Evolutionary conservation across 805 yeast genomes (phyloP).

Genomic region (Lipomyces anomalus): DNA sequence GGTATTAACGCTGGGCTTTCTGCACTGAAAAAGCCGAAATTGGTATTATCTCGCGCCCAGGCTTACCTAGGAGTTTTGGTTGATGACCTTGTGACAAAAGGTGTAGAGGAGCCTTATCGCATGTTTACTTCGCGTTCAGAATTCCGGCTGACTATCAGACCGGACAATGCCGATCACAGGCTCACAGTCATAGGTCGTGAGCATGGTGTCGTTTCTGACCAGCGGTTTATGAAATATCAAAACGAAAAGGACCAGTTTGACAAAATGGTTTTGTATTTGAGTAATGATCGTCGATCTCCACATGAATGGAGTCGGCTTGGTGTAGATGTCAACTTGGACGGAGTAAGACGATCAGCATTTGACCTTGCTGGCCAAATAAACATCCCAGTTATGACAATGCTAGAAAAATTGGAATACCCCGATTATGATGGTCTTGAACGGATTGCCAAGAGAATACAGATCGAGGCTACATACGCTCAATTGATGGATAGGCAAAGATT

Average conservation of each 20-base stretch:
- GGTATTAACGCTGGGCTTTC: slow-evolving; percentile 89
- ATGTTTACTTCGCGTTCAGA: slow-evolving; percentile 98
- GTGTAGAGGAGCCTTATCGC: slow-evolving; percentile 94
- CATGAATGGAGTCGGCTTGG: slow-evolving; percentile 53
- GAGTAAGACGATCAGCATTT: slow-evolving; percentile 57
- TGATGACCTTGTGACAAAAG: slow-evolving; percentile 91
- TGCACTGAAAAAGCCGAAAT: slow-evolving; percentile 36
- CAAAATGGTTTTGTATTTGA: slow-evolving; percentile 43
- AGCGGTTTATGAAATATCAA: slow-evolving; percentile 48
- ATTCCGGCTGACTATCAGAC: slow-evolving; percentile 79
- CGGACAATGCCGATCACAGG: slow-evolving; percentile 90
- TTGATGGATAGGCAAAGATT: slow-evolving; percentile 67
- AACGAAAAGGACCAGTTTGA: slow-evolving; percentile 44
- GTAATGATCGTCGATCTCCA: slow-evolving; percentile 45
- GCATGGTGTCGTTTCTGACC: slow-evolving; percentile 60
- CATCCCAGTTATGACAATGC: slow-evolving; percentile 24
- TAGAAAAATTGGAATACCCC: slow-evolving; percentile 35
- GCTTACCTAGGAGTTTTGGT: slow-evolving; percentile 90
- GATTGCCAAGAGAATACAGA: slow-evolving; percentile 59
- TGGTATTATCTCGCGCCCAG: slow-evolving; percentile 65
- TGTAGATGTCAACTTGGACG: slow-evolving; percentile 48
- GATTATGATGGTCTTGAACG: slow-evolving; percentile 36
- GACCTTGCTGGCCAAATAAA: slow-evolving; percentile 60
- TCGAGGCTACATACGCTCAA: slow-evolving; percentile 80
- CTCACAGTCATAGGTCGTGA: slow-evolving; percentile 63